These are phyloP conservation scores for Cercospora sesami DNA, from an alignment of 2,329 filamentous ascomycete species.

Conservation along the genomic window DNA sequence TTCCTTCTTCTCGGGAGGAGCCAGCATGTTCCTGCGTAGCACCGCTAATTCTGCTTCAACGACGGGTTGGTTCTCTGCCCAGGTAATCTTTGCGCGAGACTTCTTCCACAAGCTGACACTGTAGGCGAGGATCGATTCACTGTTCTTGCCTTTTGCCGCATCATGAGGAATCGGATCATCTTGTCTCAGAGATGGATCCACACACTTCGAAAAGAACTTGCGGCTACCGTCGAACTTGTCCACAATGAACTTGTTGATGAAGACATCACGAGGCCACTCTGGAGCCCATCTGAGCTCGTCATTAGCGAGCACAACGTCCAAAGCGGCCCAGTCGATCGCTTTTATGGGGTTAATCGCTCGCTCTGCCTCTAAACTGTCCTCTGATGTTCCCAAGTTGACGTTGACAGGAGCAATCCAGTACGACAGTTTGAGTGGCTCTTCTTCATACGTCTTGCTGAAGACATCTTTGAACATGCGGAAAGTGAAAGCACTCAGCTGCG, in stretches of 20 bases:
- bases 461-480: constrained; percentile 75
- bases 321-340: constrained; percentile 62
- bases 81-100: constrained; percentile 52
- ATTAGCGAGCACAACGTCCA: constrained; percentile 46
- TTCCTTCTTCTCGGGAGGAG: constrained; percentile 60
- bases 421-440: constrained; percentile 63
- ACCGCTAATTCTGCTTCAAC: constrained; percentile 71
- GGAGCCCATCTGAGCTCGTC: constrained; percentile 50
- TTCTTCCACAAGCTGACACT: constrained; percentile 73
- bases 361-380: background rate
- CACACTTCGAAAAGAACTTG: constrained; percentile 55
- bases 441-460: constrained; percentile 83
- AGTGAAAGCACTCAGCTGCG: constrained; percentile 69
- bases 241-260: constrained; percentile 55
- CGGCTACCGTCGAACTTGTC: constrained; percentile 59
- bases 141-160: constrained; percentile 48
- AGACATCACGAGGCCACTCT: constrained; percentile 42
- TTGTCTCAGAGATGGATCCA: constrained; percentile 58
- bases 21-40: constrained; percentile 79
- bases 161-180: constrained; percentile 64
- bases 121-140: constrained; percentile 70
- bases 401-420: constrained; percentile 75
- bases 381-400: background rate
- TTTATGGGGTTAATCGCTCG: constrained; percentile 29
- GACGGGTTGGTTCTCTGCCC: constrained; percentile 75